phyloP scores from a whole-genome alignment of 2,329 filamentous ascomycete species.

The Aphanoascus verrucosus region DNA sequence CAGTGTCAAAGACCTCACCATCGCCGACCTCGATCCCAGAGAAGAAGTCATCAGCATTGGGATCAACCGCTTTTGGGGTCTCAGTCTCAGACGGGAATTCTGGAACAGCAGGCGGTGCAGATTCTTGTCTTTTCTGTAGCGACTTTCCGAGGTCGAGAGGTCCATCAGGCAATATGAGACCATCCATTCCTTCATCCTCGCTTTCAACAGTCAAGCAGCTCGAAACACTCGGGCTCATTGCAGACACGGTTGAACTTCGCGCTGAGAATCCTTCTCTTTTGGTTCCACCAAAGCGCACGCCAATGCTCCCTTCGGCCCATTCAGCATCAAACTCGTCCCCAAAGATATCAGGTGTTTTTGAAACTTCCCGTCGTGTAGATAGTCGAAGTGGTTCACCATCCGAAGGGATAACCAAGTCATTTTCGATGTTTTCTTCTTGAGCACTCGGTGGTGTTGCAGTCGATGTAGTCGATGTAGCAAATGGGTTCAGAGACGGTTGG shows the following conservation, averaged over 20 bases:
- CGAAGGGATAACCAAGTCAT: constrained; percentile 60
- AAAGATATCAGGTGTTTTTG: constrained; percentile 51
- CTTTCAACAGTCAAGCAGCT: constrained; percentile 87
- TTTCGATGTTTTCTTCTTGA: constrained; percentile 57
- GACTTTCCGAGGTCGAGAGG: constrained; percentile 74
- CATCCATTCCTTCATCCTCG: constrained; percentile 84
- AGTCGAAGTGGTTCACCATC: constrained; percentile 54
- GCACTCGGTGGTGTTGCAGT: constrained; percentile 33
- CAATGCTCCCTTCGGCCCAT: constrained; percentile 87
- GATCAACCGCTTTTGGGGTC: constrained; percentile 15
- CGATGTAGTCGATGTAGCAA: constrained; percentile 40
- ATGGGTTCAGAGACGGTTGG: constrained; percentile 45
- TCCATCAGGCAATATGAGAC: constrained; percentile 73
- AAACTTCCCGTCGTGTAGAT: constrained; percentile 49
- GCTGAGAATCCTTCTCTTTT: constrained; percentile 66
- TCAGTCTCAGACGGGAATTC: constrained; percentile 19
- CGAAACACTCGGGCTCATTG: constrained; percentile 81
- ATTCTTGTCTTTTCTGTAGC: constrained; percentile 56
- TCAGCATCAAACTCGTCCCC: constrained; percentile 69
- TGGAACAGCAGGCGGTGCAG: constrained; percentile 25
- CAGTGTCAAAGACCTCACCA: constrained; percentile 67
- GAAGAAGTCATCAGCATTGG: constrained; percentile 61
- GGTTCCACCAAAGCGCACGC: constrained; percentile 81
- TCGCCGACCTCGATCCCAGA: constrained; percentile 78
- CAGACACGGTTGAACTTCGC: constrained; percentile 76